Conservation (phyloP, 495 filamentous ascomycete genomes). For the Talaromyces proteolyticus region DNA sequence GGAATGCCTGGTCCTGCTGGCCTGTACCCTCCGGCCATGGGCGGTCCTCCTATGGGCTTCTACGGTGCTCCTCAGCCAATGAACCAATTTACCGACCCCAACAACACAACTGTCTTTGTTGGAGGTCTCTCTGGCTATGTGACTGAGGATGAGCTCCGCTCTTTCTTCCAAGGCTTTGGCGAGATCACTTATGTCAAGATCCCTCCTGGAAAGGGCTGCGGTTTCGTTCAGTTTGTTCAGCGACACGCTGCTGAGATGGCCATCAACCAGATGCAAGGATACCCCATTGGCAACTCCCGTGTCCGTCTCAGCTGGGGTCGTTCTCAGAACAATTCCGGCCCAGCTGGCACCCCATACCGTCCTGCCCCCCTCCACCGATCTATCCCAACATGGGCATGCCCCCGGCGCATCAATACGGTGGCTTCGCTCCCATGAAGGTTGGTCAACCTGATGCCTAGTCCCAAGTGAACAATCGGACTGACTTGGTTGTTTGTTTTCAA, state of each 20-base stretch:
- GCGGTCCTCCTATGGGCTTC: constrained; percentile 72
- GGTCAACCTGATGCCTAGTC: constrained; percentile 20
- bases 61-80: constrained; percentile 87
- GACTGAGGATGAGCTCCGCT: constrained; percentile 97
- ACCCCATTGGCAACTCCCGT: constrained; percentile 97
- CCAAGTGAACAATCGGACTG: neutral
- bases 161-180: constrained; percentile 99
- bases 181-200: constrained; percentile 99
- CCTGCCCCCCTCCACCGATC: constrained; percentile 82
- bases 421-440: constrained; percentile 73
- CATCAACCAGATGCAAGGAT: constrained; percentile 99
- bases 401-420: constrained; percentile 65
- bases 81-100: constrained; percentile 99
- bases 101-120: constrained; percentile 99
- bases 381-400: constrained; percentile 84
- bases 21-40: constrained; percentile 59
- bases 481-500: neutral
- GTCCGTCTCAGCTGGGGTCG: constrained; percentile 97
- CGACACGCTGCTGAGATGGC: constrained; percentile 99
- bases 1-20: constrained; percentile 40
- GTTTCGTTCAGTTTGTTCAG: constrained; percentile 99
- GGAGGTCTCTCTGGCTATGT: constrained; percentile 97
- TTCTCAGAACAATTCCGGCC: constrained; percentile 97
- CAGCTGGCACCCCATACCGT: constrained; percentile 93
- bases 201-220: constrained; percentile 96